phyloP scores from a whole-genome alignment of 306 rosid genomes.

The Citrullus mucosospermus region DNA sequence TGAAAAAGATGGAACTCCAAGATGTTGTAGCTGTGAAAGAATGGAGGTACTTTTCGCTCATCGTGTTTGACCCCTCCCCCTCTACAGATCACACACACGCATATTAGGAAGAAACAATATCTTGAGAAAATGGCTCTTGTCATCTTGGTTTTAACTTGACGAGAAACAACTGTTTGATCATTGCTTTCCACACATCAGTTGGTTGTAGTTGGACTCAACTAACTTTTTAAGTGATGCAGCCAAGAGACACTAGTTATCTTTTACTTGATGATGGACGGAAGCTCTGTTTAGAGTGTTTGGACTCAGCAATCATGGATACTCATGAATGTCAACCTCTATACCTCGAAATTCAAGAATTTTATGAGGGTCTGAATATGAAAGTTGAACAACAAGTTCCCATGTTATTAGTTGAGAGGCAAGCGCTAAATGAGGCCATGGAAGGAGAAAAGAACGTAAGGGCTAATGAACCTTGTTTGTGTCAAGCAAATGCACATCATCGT shows the following conservation, averaged over 20 bases:
- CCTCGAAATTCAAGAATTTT: conserved; percentile 92
- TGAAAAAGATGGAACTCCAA: conserved; percentile 84
- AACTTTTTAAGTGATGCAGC: conserved; percentile 47
- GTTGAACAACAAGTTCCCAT: conserved; percentile 93
- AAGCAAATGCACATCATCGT: not conserved
- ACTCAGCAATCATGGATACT: conserved; percentile 93
- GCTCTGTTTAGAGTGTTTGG: conserved; percentile 89
- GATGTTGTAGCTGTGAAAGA: conserved; percentile 99
- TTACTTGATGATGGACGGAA: conserved; percentile 93
- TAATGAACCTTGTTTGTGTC: not conserved
- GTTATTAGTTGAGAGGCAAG: conserved; percentile 99
- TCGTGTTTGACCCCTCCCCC: not conserved
- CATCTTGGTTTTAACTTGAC: not conserved
- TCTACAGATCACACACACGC: not conserved
- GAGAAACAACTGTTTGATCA: not conserved
- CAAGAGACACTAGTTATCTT: conserved; percentile 64
- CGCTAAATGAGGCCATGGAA: conserved; percentile 96
- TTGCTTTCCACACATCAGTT: conserved; percentile 5
- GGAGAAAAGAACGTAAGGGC: conserved; percentile 72
- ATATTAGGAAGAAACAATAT: not conserved
- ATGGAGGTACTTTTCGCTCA: conserved; percentile 55
- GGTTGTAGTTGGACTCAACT: not conserved
- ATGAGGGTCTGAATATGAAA: conserved; percentile 91
- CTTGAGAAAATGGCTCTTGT: not conserved
- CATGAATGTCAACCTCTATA: conserved; percentile 97